Evolutionary conservation across 2,329 filamentous ascomycete species (phyloP).

Genomic region (Huntiella bhutanensis): DNA sequence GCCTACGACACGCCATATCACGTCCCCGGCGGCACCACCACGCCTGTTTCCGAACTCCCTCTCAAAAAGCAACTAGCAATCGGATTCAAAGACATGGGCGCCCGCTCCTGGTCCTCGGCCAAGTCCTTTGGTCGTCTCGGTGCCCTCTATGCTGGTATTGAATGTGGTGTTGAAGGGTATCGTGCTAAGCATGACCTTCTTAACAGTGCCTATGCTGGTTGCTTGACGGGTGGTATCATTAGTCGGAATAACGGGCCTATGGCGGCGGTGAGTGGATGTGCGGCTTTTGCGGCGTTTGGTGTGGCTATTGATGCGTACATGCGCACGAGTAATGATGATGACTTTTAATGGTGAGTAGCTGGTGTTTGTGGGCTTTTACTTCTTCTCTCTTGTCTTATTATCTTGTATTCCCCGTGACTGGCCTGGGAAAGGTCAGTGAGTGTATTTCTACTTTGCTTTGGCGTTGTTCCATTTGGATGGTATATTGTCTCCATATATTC

Average conservation of each 20-base stretch:
- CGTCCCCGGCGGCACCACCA: slow-evolving; percentile 22
- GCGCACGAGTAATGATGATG: slow-evolving; percentile 51
- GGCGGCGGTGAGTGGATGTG: slow-evolving; percentile 72
- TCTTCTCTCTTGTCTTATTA: slow-evolving; percentile 5
- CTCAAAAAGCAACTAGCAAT: slow-evolving; percentile 63
- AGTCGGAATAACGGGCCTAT: slow-evolving; percentile 77
- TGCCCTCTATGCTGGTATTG: slow-evolving; percentile 75
- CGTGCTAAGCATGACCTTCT: slow-evolving; percentile 83
- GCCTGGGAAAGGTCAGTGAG: background rate
- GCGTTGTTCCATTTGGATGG: slow-evolving; percentile 1
- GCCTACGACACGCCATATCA: slow-evolving; percentile 87
- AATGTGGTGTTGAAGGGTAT: slow-evolving; percentile 86
- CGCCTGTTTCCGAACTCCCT: slow-evolving; percentile 43
- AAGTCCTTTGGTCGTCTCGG: slow-evolving; percentile 94
- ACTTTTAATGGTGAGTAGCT: slow-evolving; percentile 3
- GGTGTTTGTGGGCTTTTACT: background rate
- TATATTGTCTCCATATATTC: background rate
- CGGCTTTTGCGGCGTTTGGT: slow-evolving; percentile 83
- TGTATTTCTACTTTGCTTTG: background rate
- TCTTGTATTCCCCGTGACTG: background rate
- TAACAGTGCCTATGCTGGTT: slow-evolving; percentile 77
- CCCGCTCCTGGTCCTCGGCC: slow-evolving; percentile 60
- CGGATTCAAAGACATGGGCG: slow-evolving; percentile 91
- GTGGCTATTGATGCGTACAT: slow-evolving; percentile 85
- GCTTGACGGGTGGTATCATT: slow-evolving; percentile 75